A percentile compares a stretch with the other conserved stretches of the same genome.
phyloP scores from a whole-genome alignment of 257 asterid genomes.

The Solanum corneliomulleri region DNA sequence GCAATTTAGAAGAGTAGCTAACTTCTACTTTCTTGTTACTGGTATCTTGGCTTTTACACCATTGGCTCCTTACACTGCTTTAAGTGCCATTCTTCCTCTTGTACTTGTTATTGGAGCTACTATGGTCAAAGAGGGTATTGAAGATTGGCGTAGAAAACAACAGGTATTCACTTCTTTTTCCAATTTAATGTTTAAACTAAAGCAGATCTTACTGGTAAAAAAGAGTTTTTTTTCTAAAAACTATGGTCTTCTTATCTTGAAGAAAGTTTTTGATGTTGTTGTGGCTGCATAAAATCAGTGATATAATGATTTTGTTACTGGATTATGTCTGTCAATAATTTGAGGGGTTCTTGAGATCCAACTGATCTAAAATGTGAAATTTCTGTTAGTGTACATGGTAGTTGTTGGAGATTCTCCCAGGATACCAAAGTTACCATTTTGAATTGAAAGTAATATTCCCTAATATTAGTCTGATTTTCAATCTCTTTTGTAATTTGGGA shows the following conservation, averaged over 20 bases:
- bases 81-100: slow-evolving; percentile 61
- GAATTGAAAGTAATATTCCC: background rate
- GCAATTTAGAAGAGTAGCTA: slow-evolving; percentile 94
- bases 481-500: background rate
- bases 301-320: background rate
- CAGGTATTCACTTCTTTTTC: slow-evolving; percentile 34
- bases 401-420: background rate
- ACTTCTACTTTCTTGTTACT: slow-evolving; percentile 68
- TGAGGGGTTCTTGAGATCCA: background rate
- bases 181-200: background rate
- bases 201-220: background rate
- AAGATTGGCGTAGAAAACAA: slow-evolving; percentile 61
- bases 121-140: slow-evolving; percentile 79
- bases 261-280: background rate
- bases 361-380: background rate
- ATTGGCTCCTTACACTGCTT: slow-evolving; percentile 63
- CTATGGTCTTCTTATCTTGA: background rate
- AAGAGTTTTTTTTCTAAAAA: background rate
- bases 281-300: background rate
- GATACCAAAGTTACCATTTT: background rate
- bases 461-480: background rate
- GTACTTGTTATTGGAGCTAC: slow-evolving; percentile 62
- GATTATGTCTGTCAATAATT: background rate
- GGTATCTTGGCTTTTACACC: slow-evolving; percentile 65
- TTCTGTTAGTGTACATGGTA: background rate